Base-by-base conservation (phyloP, 306 rosid genomes). In the Abrus precatorius region DNA sequence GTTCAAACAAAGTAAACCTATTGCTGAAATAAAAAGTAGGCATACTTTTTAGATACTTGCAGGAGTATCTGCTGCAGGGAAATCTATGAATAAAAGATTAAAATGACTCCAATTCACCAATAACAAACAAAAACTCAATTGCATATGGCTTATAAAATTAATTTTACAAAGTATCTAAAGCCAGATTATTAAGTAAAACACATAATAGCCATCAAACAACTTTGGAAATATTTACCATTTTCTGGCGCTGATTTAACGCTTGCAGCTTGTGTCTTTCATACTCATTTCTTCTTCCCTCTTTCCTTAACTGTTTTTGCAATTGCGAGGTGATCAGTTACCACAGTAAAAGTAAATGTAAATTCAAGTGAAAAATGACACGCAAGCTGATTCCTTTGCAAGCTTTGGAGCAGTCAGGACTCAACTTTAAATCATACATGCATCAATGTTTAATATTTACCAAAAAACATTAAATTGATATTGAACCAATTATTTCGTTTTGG, bases 201-300 rank as follows among this genome's bases (percentile, higher is more conserved):
- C 68, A 68, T 43, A 60, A 64, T 53, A 68, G 32, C 61, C 44
- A 80, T 72, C 33, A 13, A 60, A 74, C 59, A 78, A 67, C 49
- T 47, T 20, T 65, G 6, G 56, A 84, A 77, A 81, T 68, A 76
- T 89, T 85, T 76, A 94, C 99, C 98, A 96, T 79, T 91, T 93
- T 96, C 89, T 96, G 99, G 79, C 98, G 97, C 82, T 93, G 99
- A 86, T 96, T 96, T 83, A 96, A 87, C 69, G 99, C 94, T 85
- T 96, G 99, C 83, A 96, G 95, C 85, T 96, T 96, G 85, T 93
- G 98, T 87, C 98, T 90, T 92, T 96, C 99, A 86, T 93, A 93
- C 88, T 96, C 99, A 86, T 92, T 96, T 89, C 90, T 93, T 85
- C 99, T 93, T 72, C 99, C 99, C 86, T 96, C 99, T 84, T 96